These are phyloP conservation scores for Claviceps sp. DNA, from an alignment of 2,329 filamentous ascomycete species.

Conservation along the genomic window DNA sequence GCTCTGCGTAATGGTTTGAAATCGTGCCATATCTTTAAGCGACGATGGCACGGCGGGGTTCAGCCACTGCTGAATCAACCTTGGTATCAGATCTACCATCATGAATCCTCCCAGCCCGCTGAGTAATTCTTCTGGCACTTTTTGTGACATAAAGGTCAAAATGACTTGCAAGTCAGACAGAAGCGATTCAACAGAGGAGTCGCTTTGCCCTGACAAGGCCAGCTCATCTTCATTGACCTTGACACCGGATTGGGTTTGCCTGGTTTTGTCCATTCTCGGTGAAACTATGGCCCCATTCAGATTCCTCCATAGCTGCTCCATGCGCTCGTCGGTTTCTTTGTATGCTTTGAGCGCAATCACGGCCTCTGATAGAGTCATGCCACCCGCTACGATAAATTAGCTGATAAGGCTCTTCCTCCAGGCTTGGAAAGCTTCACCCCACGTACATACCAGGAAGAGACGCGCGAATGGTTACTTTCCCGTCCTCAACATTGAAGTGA, in stretches of 20 bases:
- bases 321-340: slow-evolving; percentile 46
- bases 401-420: not conserved
- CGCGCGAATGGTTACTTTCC: slow-evolving; percentile 42
- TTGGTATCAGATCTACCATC: slow-evolving; percentile 53
- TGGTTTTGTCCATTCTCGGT: slow-evolving; percentile 39
- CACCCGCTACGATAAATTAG: slow-evolving; percentile 27
- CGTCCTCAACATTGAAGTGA: slow-evolving; percentile 41
- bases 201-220: slow-evolving; percentile 26
- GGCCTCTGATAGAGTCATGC: slow-evolving; percentile 39
- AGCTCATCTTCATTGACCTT: slow-evolving; percentile 29
- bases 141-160: slow-evolving; percentile 37
- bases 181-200: slow-evolving; percentile 34
- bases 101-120: slow-evolving; percentile 53
- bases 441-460: slow-evolving; percentile 31
- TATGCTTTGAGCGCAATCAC: slow-evolving; percentile 43
- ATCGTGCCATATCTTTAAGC: slow-evolving; percentile 54
- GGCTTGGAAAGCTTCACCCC: not conserved
- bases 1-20: slow-evolving; percentile 55
- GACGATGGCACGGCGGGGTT: slow-evolving; percentile 63
- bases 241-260: slow-evolving; percentile 24
- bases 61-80: slow-evolving; percentile 62
- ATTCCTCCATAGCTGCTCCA: slow-evolving; percentile 47
- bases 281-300: slow-evolving; percentile 47
- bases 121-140: slow-evolving; percentile 41
- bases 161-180: slow-evolving; percentile 39